Conservation (phyloP, 352 stramenopile species). For the Phytophthora pistaciae region DNA sequence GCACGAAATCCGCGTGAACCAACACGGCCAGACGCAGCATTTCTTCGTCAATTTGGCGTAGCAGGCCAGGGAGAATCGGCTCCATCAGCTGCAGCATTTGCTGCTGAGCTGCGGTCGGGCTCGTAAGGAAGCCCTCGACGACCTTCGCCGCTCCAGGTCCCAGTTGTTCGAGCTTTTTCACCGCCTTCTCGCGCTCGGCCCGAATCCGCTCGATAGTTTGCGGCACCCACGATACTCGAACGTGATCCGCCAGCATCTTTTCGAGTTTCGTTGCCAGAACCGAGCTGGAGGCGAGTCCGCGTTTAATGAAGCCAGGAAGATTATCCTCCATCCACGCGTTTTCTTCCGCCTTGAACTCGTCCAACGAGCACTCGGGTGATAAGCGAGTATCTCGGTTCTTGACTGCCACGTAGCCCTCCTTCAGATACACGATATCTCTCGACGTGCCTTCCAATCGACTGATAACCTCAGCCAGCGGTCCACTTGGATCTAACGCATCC, state of each 20-base stretch:
- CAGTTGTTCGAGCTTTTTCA: slow-evolving; percentile 7
- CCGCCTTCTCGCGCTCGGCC: not conserved
- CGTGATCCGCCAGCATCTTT: slow-evolving; percentile 44
- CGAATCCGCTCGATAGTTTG: slow-evolving; percentile 18
- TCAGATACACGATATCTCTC: slow-evolving; percentile 41
- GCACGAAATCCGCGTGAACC: slow-evolving; percentile 30
- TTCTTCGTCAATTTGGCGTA: slow-evolving; percentile 24
- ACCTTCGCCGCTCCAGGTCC: slow-evolving; percentile 29
- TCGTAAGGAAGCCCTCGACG: slow-evolving; percentile 20
- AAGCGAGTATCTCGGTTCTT: slow-evolving; percentile 44
- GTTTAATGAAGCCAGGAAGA: slow-evolving; percentile 33
- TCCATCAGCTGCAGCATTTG: slow-evolving; percentile 26
- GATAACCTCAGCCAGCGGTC: slow-evolving; percentile 35
- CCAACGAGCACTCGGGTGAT: slow-evolving; percentile 24
- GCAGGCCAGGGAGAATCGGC: slow-evolving; percentile 20
- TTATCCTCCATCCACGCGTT: slow-evolving; percentile 40
- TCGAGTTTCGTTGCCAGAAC: slow-evolving; percentile 43
- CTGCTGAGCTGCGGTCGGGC: slow-evolving; percentile 9
- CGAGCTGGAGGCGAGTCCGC: slow-evolving; percentile 34
- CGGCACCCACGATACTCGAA: slow-evolving; percentile 39
- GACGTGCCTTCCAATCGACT: slow-evolving; percentile 38
- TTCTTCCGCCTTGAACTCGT: slow-evolving; percentile 35
- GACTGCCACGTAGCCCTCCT: slow-evolving; percentile 51
- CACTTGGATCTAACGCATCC: slow-evolving; percentile 27
- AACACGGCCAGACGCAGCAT: slow-evolving; percentile 19